These are phyloP conservation scores for Pseudocercospora vitis DNA, from an alignment of 2,329 filamentous ascomycete genomes.

Conservation along the genomic window DNA sequence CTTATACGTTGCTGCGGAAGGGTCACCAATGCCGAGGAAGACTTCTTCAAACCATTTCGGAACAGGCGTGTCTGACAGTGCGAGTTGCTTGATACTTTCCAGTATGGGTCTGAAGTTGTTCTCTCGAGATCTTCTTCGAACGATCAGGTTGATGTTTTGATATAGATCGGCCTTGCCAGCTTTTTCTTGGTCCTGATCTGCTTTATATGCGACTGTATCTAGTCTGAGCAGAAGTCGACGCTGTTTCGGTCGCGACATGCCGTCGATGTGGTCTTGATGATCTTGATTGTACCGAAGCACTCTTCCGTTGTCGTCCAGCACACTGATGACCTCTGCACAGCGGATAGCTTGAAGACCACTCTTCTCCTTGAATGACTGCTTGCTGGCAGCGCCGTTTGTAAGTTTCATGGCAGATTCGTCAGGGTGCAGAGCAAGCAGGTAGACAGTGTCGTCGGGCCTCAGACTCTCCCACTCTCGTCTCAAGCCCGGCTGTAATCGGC, in stretches of 20 bases:
- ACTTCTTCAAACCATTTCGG: slow-evolving; percentile 94
- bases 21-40: slow-evolving; percentile 95
- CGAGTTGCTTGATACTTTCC: slow-evolving; percentile 84
- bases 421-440: slow-evolving; percentile 74
- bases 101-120: slow-evolving; percentile 97
- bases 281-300: slow-evolving; percentile 61
- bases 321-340: slow-evolving; percentile 79
- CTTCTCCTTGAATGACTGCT: slow-evolving; percentile 55
- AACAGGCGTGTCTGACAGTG: slow-evolving; percentile 79
- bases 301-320: slow-evolving; percentile 81
- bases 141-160: slow-evolving; percentile 77
- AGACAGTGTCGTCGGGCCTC: slow-evolving; percentile 83
- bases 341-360: slow-evolving; percentile 71
- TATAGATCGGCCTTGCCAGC: slow-evolving; percentile 77
- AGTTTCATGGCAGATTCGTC: slow-evolving; percentile 51
- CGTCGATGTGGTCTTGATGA: slow-evolving; percentile 59
- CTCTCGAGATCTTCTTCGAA: slow-evolving; percentile 80
- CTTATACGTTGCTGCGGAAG: slow-evolving; percentile 81
- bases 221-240: slow-evolving; percentile 77
- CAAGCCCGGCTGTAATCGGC: slow-evolving; percentile 71
- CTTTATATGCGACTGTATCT: slow-evolving; percentile 74
- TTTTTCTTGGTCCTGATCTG: slow-evolving; percentile 66
- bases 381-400: slow-evolving; percentile 54
- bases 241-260: slow-evolving; percentile 59
- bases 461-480: slow-evolving; percentile 88